Base-by-base conservation (phyloP, 2,329 filamentous ascomycete genomes). In the Celoporthe dispersa region DNA sequence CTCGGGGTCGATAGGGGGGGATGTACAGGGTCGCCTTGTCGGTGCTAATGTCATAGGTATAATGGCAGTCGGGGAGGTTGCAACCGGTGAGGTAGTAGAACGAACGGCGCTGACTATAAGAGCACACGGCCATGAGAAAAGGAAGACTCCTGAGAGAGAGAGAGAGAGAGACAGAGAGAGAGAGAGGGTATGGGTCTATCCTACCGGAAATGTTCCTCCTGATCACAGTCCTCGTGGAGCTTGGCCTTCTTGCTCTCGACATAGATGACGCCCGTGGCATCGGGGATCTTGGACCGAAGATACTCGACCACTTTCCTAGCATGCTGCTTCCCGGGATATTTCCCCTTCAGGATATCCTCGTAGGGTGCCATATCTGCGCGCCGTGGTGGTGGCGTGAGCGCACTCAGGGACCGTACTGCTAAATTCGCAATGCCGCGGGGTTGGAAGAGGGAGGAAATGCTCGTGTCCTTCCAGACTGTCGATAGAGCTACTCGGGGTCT, bases 41-140 rank as follows among this genome's bases (percentile, higher is more conserved):
- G 63, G 88, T 86, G 61, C 87, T 84, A 70, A 97, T 91, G 74
- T 97, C 91, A 84, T 98, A 97, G 69, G 91, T 87, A 71, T 94
- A 87, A 78, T 91, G 90, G 76, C 91, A 91, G 80, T 98, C 94
- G 70, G 94, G 88, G 39, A 97, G 86, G 72, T 90, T 87, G 78
- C 85, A 97, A 75, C 96, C 96, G 33, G 93, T 95, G 60, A 98
- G 85, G 81, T 99, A 99, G 87, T 92, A 98, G 84, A 99, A 99
- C 80, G 90, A 93, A 68, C 96, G 91, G 73, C 94, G 92, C 82
- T 98, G 94, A 74, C 93, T 94, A 74, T 39, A 37, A 55, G 44
- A 9, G 44, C 44, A 48, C 19, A 48, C 25, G 16, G 28, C 12
- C 2, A 33, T 57, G 28, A 25, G 51, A 69, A 72, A 28, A 74